Evolutionary conservation across 768 basidiomycete species (phyloP).

Genomic region (Hypholoma fasciculare): DNA sequence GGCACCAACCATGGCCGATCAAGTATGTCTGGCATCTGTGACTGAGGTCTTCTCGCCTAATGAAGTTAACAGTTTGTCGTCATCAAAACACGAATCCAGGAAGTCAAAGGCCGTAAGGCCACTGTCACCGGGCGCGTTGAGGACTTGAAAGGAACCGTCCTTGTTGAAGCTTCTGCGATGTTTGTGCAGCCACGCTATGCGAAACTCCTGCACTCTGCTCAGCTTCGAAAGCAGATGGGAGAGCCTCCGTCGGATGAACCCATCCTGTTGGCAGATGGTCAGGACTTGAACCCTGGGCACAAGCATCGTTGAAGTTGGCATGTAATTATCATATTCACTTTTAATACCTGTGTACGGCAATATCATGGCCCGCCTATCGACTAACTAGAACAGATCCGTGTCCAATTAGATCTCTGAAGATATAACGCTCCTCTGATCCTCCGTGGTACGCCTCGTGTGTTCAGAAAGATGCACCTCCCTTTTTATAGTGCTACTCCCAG

Average conservation of each 20-base stretch:
- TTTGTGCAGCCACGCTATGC: conserved; percentile 93
- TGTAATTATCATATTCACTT: too few species aligned
- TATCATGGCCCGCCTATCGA: too few species aligned
- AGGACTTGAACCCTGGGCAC: conserved; percentile 27
- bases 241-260: conserved; percentile 43
- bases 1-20: conserved; percentile 88
- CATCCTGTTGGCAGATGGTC: conserved; percentile 39
- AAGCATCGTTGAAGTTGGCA: conserved; percentile 18
- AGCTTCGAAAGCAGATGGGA: conserved; percentile 67
- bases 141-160: conserved; percentile 74
- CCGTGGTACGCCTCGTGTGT: not conserved
- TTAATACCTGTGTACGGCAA: too few species aligned
- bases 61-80: conserved; percentile 68
- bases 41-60: not conserved
- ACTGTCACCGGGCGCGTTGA: conserved; percentile 72
- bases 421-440: not conserved
- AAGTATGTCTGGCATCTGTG: conserved; percentile 42
- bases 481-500: not conserved
- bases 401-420: not conserved
- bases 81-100: conserved; percentile 65
- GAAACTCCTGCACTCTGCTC: conserved; percentile 62
- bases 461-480: not conserved
- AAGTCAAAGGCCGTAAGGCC: conserved; percentile 78
- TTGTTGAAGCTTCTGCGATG: conserved; percentile 78
- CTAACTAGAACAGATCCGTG: too few species aligned